Evolutionary conservation across 1,139 yeast species (phyloP).

Genomic region (Sugiyamaella xylanicola): DNA sequence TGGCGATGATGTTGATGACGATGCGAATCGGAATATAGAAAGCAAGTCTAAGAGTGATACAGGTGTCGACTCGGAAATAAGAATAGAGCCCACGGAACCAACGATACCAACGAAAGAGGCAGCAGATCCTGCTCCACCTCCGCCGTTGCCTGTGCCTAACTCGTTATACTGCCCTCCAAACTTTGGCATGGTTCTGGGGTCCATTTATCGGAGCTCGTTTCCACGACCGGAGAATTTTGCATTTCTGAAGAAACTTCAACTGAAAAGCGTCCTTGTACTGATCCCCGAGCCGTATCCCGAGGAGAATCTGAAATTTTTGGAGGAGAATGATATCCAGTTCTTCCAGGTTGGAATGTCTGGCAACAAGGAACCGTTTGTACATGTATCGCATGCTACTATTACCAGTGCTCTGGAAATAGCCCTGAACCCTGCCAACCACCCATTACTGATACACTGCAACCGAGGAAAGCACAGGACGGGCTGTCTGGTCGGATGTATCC

Average conservation of each 20-base stretch:
- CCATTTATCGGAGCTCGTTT: slow-evolving; percentile 83
- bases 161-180: slow-evolving; percentile 65
- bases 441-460: slow-evolving; percentile 89
- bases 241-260: slow-evolving; percentile 60
- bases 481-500: slow-evolving; percentile 86
- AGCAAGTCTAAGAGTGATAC: not conserved
- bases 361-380: slow-evolving; percentile 54
- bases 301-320: slow-evolving; percentile 66
- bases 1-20: slow-evolving; percentile 1
- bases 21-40: not conserved
- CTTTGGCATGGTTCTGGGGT: slow-evolving; percentile 79
- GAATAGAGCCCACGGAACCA: not conserved
- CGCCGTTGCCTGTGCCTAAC: not conserved
- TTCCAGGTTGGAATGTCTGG: slow-evolving; percentile 95
- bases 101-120: not conserved
- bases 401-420: slow-evolving; percentile 82
- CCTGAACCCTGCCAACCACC: slow-evolving; percentile 82
- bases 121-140: slow-evolving; percentile 4
- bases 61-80: not conserved
- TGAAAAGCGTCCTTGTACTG: slow-evolving; percentile 77
- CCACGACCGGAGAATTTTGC: slow-evolving; percentile 82
- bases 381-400: slow-evolving; percentile 68
- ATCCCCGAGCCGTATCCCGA: slow-evolving; percentile 91
- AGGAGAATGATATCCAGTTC: slow-evolving; percentile 61
- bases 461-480: slow-evolving; percentile 97